phyloP scores from a whole-genome alignment of 495 filamentous ascomycete species.

The Tuber indicum region DNA sequence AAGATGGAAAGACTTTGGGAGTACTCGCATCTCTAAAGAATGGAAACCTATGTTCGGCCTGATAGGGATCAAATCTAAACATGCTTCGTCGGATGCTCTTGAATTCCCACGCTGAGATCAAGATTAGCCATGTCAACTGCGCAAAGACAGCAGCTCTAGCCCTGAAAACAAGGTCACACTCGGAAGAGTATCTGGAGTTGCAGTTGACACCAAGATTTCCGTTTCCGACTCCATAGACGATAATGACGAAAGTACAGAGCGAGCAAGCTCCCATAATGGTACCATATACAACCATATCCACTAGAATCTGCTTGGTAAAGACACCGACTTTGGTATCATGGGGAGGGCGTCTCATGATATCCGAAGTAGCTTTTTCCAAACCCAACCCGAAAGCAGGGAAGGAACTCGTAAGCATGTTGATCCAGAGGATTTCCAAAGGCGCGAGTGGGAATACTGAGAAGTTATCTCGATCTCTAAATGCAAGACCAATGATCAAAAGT shows the following conservation, averaged over 20 bases:
- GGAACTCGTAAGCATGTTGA: slow-evolving; percentile 64
- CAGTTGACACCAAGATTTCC: slow-evolving; percentile 60
- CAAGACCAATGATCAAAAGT: slow-evolving; percentile 59
- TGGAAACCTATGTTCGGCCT: slow-evolving; percentile 46
- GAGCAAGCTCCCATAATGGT: slow-evolving; percentile 57
- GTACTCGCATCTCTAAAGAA: slow-evolving; percentile 49
- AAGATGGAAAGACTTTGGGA: not conserved
- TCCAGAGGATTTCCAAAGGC: slow-evolving; percentile 66
- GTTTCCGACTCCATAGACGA: slow-evolving; percentile 56
- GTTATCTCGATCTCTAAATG: slow-evolving; percentile 55
- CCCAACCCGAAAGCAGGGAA: slow-evolving; percentile 66
- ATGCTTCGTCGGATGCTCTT: slow-evolving; percentile 57
- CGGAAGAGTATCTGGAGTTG: slow-evolving; percentile 51
- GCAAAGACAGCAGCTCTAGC: slow-evolving; percentile 67
- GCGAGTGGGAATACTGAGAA: slow-evolving; percentile 64
- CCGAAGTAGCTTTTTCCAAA: slow-evolving; percentile 57
- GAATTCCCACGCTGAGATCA: slow-evolving; percentile 65
- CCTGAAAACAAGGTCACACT: slow-evolving; percentile 59
- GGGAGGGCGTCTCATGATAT: slow-evolving; percentile 61
- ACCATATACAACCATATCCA: slow-evolving; percentile 68
- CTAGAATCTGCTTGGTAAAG: slow-evolving; percentile 60
- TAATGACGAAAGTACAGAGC: slow-evolving; percentile 58
- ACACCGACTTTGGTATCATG: slow-evolving; percentile 58
- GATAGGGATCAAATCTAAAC: slow-evolving; percentile 57
- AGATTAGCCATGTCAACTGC: slow-evolving; percentile 60